Conservation (phyloP, 2,329 filamentous ascomycete species). For the Diaporthe nobilis region DNA sequence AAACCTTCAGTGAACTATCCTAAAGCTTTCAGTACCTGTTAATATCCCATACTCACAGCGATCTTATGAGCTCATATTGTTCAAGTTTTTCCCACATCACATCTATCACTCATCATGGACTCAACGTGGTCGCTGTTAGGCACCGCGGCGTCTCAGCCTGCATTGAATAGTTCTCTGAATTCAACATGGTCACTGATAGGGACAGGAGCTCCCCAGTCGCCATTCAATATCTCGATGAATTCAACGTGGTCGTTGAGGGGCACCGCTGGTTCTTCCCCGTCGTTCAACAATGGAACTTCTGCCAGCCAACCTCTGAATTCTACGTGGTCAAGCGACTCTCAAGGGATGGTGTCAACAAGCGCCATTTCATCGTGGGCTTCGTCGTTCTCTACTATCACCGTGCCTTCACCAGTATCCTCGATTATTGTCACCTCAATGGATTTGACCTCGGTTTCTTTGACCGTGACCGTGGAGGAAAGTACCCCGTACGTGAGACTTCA, state of each 20-base stretch:
- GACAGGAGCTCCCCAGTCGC: no score
- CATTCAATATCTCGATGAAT: no score
- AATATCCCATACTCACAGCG: no score
- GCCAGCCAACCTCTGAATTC: not conserved
- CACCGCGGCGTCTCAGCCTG: not conserved
- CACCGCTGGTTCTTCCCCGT: no score
- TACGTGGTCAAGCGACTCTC: not conserved
- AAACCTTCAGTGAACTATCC: no score
- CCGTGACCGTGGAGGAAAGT: not conserved
- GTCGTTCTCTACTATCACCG: not conserved
- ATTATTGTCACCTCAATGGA: not conserved
- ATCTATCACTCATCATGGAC: not conserved
- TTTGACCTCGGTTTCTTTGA: not conserved
- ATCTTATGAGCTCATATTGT: not conserved
- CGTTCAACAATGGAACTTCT: no score
- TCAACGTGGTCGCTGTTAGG: not conserved
- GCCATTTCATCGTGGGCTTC: not conserved
- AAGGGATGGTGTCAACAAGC: not conserved
- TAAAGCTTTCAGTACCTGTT: no score
- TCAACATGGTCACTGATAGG: no score
- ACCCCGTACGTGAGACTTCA: not conserved
- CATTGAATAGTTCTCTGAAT: not conserved
- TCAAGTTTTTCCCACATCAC: not conserved
- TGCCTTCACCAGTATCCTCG: not conserved
- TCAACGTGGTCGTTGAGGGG: no score